Evolutionary conservation across 1,284 basidiomycete species (phyloP).

Genomic region (Tilletia caries): DNA sequence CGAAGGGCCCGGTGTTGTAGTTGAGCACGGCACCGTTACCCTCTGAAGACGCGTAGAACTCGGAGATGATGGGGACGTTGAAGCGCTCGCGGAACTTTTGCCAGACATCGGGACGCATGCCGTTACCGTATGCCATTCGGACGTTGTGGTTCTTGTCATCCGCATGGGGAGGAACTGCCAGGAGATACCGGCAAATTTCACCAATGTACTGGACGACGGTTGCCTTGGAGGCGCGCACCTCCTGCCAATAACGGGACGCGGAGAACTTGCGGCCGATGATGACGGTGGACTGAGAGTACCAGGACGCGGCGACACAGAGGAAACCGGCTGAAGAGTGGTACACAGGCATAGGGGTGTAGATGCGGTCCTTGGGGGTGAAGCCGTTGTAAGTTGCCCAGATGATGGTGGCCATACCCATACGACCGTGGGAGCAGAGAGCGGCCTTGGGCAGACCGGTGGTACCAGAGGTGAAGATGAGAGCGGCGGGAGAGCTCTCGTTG

Average conservation of each 20-base stretch:
- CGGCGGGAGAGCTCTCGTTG: conserved; percentile 28
- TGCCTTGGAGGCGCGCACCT: conserved; percentile 48
- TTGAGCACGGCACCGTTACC: conserved; percentile 52
- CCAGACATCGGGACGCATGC: conserved; percentile 54
- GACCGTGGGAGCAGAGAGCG: conserved; percentile 51
- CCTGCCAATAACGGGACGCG: conserved; percentile 52
- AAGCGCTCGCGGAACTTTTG: conserved; percentile 52
- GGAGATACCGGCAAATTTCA: conserved; percentile 52
- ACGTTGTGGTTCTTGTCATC: conserved; percentile 53
- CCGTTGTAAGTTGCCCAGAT: conserved; percentile 42
- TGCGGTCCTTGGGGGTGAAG: conserved; percentile 38
- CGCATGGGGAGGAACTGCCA: conserved; percentile 48
- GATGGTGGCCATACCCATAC: conserved; percentile 39
- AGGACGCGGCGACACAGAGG: conserved; percentile 47
- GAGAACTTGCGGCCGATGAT: conserved; percentile 54
- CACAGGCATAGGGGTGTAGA: conserved; percentile 54
- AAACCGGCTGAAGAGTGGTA: conserved; percentile 49
- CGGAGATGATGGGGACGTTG: conserved; percentile 45
- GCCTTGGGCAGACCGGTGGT: conserved; percentile 53
- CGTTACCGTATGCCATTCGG: conserved; percentile 55
- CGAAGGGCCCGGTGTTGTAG: conserved; percentile 49
- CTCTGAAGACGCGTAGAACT: conserved; percentile 54
- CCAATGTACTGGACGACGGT: conserved; percentile 54
- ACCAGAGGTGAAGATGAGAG: conserved; percentile 45
- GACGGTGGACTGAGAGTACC: conserved; percentile 46